Evolutionary conservation across 73 alveolate genomes (phyloP), one percentile per base, ranked within the genome.

Genomic region (Paramecium sexaurelia): DNA sequence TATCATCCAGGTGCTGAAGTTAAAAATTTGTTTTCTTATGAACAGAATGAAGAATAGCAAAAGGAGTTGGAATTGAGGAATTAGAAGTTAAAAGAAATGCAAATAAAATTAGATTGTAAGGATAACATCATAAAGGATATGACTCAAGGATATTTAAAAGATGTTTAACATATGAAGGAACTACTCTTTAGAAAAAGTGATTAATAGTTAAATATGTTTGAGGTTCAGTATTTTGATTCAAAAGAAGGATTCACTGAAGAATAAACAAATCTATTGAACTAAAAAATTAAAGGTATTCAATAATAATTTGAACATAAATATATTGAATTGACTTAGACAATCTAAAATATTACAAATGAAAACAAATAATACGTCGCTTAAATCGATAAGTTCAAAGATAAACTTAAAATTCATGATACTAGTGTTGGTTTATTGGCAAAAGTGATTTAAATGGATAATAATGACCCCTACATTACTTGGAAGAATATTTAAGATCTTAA

Each of bases 391-490:
- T 17, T 33, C n/a, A 36, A 33, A 73, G 55, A 73, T 4, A 73
- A 73, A 73, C 55, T 73, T 11, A 73, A 73, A 73, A 36, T 36
- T 13, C 55, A 36, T 4, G 87, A 73, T 32, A 73, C 55, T 5
- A 33, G 66, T 5, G n/a, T 17, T 20, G 87, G 57, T 10, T 73
- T 73, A 73, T 33, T 73, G 11, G 55, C 87, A 0, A 73, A 39
- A 73, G 55, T 73, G 1, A 73, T 73, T 4, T 11, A 73, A 73
- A 73, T 73, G 83, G 83, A 61, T 73, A 33, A 73, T 19, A 73
- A 73, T 73, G 57, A 73, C 35, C 87, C 87, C n/a, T 73, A 73
- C 27, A 36, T n/a, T 22, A 73, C 87, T 27, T 73, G 87, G 87
- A 73, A 39, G 43, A 36, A 22, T 33, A 73, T 73, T n/a, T 73